phyloP scores from a whole-genome alignment of 1,284 basidiomycete genomes.

The Trametes versicolor region DNA sequence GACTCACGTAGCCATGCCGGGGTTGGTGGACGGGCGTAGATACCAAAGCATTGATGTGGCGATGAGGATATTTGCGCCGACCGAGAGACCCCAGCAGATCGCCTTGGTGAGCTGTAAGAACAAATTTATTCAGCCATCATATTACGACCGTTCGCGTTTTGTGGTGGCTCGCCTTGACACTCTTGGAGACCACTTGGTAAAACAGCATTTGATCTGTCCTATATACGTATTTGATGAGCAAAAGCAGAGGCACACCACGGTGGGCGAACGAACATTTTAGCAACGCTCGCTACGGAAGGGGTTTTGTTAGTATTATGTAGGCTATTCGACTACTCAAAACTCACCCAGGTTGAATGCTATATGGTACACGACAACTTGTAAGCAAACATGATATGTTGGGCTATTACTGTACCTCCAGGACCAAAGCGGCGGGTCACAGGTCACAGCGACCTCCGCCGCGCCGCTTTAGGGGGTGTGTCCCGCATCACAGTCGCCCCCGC shows the following conservation, averaged over 20 bases:
- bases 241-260: not conserved
- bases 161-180: conserved; percentile 27
- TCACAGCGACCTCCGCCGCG: too few relatives aligned
- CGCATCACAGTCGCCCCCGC: too few relatives aligned
- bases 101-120: conserved; percentile 39
- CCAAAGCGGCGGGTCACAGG: too few relatives aligned
- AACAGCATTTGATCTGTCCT: conserved; percentile 35
- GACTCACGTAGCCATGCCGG: conserved; percentile 43
- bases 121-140: not conserved
- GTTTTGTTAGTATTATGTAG: not conserved
- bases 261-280: conserved; percentile 1
- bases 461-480: too few relatives aligned
- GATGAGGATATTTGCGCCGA: conserved; percentile 41
- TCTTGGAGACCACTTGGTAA: conserved; percentile 31
- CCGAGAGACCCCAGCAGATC: conserved; percentile 36
- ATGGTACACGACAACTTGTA: not conserved
- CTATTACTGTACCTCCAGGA: too few relatives aligned
- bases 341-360: conserved; percentile 47
- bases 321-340: not conserved
- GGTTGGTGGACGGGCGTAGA: conserved; percentile 42
- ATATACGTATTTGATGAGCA: conserved; percentile 12
- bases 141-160: not conserved
- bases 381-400: not conserved
- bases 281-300: conserved; percentile 1
- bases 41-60: conserved; percentile 41